These are phyloP conservation scores for Hippophae gyantsensis DNA, from an alignment of 306 rosid species.

Conservation along the genomic window DNA sequence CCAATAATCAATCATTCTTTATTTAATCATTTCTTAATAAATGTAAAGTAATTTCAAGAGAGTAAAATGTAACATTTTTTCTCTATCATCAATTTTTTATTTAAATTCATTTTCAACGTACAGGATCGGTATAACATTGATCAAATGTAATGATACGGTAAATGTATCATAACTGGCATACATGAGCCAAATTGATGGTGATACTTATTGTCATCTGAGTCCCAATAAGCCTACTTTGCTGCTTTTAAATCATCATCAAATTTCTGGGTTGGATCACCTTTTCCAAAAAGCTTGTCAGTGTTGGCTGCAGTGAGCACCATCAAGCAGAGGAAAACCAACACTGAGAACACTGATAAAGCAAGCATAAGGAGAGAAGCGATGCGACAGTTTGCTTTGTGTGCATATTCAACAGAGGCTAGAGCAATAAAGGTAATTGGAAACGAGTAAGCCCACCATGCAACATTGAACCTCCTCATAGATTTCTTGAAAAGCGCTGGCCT, in stretches of 20 bases:
- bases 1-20: too few relatives aligned
- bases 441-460: slow-evolving; percentile 44
- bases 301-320: slow-evolving; percentile 32
- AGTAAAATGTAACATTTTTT: too few relatives aligned
- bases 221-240: too few relatives aligned
- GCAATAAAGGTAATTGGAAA: slow-evolving; percentile 39
- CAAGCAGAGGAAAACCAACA: slow-evolving; percentile 32
- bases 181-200: too few relatives aligned
- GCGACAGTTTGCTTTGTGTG: slow-evolving; percentile 20
- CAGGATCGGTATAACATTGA: too few relatives aligned
- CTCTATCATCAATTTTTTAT: too few relatives aligned
- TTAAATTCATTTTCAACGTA: too few relatives aligned
- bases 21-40: rapidly evolving
- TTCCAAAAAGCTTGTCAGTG: slow-evolving; percentile 18
- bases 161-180: too few relatives aligned
- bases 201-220: too few relatives aligned
- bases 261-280: slow-evolving; percentile 10
- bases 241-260: slow-evolving; percentile 5
- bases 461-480: slow-evolving; percentile 31
- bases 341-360: slow-evolving; percentile 19
- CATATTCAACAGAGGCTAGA: slow-evolving; percentile 40
- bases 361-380: slow-evolving; percentile 30
- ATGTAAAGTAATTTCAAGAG: too few relatives aligned
- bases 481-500: slow-evolving; percentile 46
- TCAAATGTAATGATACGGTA: too few relatives aligned